Conservation (phyloP, 2,329 filamentous ascomycete species). For the Berkeleyomyces basicola region DNA sequence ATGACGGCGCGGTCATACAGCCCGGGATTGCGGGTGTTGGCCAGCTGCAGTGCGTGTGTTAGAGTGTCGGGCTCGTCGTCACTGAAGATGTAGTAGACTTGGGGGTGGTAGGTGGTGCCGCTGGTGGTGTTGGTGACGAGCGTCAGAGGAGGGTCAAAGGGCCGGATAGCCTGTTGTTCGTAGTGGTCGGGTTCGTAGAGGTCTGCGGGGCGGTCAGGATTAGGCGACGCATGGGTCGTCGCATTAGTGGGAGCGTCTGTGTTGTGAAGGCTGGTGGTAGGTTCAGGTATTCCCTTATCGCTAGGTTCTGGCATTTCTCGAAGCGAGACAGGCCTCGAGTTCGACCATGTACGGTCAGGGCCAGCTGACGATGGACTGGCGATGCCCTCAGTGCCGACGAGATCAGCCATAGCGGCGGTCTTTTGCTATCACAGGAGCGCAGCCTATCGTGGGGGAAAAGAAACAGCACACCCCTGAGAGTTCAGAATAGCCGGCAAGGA, state of each 20-base stretch:
- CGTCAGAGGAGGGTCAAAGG: conserved; percentile 43
- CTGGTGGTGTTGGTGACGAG: conserved; percentile 62
- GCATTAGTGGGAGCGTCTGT: not conserved
- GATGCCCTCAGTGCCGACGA: not conserved
- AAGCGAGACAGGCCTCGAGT: not conserved
- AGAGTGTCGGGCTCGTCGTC: conserved; percentile 76
- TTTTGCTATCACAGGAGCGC: not conserved
- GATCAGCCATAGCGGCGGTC: not conserved
- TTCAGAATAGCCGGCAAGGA: not conserved
- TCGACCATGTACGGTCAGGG: not conserved
- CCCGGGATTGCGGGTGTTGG: conserved; percentile 15
- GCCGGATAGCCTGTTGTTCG: not conserved
- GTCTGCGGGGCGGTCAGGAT: not conserved
- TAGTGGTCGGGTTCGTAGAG: not conserved
- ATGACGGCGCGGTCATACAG: conserved; percentile 32
- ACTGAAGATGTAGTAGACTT: conserved; percentile 82
- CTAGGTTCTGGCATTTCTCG: not conserved
- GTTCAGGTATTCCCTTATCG: not conserved
- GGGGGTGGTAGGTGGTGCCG: conserved; percentile 56
- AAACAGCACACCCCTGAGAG: not conserved
- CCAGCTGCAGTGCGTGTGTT: conserved; percentile 37
- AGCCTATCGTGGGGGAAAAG: not conserved
- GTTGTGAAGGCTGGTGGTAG: not conserved
- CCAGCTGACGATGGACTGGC: not conserved
- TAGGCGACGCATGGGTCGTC: not conserved